Percentiles rank a stretch among this genome's conserved stretches.
These are phyloP conservation scores for Poa annua DNA, from an alignment of 176 grass and related monocot genomes.

Conservation along the genomic window DNA sequence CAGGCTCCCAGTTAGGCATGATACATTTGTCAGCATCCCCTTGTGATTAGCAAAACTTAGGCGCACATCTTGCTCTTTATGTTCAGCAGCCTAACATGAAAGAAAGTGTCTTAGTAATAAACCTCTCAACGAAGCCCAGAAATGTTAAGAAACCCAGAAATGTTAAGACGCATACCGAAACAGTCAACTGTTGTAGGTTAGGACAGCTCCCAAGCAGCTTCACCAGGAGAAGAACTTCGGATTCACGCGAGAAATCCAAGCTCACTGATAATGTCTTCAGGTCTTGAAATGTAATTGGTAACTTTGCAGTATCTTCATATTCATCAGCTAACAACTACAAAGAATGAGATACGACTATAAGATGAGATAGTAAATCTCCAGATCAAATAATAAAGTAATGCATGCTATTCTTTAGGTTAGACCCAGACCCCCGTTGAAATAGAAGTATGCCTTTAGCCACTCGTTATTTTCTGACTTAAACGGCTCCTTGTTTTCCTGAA, in stretches of 20 bases:
- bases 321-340: slow-evolving; percentile 39
- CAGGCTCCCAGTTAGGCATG: slow-evolving; percentile 44
- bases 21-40: slow-evolving; percentile 34
- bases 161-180: slow-evolving; percentile 49
- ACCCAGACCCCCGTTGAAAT: neutral
- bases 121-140: neutral
- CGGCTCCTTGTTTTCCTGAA: neutral
- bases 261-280: slow-evolving; percentile 46
- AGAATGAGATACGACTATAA: neutral
- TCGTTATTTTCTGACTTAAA: neutral
- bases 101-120: slow-evolving; percentile 15
- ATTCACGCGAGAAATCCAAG: slow-evolving; percentile 35
- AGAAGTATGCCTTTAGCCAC: neutral
- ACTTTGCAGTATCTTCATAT: slow-evolving; percentile 44
- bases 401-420: slow-evolving; percentile 11
- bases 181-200: slow-evolving; percentile 33
- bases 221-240: slow-evolving; percentile 33
- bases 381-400: neutral
- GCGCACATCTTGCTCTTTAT: neutral
- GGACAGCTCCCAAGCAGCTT: slow-evolving; percentile 57
- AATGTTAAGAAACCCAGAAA: slow-evolving; percentile 17
- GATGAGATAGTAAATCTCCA: neutral
- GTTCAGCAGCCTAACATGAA: slow-evolving; percentile 43
- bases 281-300: slow-evolving; percentile 42
- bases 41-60: slow-evolving; percentile 14